phyloP scores from a whole-genome alignment of 148 eudicot genomes.

The Chenopodium formosanum region DNA sequence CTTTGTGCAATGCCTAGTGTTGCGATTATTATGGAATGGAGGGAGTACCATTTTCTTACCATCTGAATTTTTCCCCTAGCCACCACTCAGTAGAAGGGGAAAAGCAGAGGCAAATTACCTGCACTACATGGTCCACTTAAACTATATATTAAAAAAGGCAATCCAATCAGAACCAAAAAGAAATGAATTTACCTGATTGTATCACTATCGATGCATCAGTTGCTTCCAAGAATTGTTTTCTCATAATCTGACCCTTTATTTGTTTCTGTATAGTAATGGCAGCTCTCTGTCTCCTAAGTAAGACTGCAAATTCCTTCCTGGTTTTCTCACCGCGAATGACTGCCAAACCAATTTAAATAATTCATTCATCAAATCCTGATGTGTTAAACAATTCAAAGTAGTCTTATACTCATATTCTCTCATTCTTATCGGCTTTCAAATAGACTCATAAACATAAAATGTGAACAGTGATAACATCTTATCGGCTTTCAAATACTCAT shows the following conservation, averaged over 20 bases:
- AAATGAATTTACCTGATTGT: constrained; percentile 61
- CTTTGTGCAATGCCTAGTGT: too few relatives aligned
- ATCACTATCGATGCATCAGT: constrained; percentile 53
- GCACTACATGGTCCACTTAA: background rate
- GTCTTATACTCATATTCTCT: background rate
- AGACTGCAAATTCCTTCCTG: constrained; percentile 69
- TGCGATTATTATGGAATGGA: too few relatives aligned
- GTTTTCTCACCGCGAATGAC: constrained; percentile 85
- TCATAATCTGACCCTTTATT: constrained; percentile 41
- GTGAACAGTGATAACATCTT: background rate
- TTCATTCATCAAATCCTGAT: background rate
- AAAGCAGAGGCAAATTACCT: background rate
- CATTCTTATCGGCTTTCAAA: background rate
- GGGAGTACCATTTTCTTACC: background rate
- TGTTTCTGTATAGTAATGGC: constrained; percentile 75
- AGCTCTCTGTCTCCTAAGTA: constrained; percentile 71
- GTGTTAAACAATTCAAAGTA: constrained; percentile 7
- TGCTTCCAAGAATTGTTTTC: constrained; percentile 48
- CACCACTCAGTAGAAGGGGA: background rate
- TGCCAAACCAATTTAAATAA: constrained; percentile 24
- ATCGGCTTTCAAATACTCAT: background rate
- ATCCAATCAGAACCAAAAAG: background rate
- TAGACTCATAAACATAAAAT: background rate
- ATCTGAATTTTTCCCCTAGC: background rate
- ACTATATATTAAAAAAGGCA: background rate